Evolutionary conservation across 768 basidiomycete genomes (phyloP).

Genomic region (Psilocybe tampanensis): DNA sequence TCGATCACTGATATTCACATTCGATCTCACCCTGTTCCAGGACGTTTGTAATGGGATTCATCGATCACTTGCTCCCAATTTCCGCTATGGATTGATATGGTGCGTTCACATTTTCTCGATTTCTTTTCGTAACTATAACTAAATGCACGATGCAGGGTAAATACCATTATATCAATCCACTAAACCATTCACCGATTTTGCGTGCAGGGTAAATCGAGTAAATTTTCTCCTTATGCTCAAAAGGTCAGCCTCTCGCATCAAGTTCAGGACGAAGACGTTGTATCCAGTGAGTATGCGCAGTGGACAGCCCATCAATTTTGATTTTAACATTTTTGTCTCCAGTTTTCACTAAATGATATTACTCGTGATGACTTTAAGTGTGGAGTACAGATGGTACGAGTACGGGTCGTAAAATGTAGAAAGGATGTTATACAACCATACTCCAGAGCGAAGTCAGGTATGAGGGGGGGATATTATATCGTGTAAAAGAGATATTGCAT

Average conservation of each 20-base stretch:
- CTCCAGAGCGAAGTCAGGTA: constrained; percentile 10
- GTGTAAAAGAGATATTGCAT: constrained; percentile 6
- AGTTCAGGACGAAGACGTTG: constrained; percentile 87
- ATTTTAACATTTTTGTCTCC: constrained; percentile 13
- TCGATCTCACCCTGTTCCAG: constrained; percentile 34
- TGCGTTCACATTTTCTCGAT: too few relatives aligned
- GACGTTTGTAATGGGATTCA: constrained; percentile 93
- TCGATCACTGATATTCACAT: neutral
- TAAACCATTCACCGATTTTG: neutral
- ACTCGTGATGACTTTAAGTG: neutral
- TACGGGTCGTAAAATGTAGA: neutral
- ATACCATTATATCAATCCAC: neutral
- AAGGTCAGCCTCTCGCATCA: constrained; percentile 87
- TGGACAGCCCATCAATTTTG: constrained; percentile 26
- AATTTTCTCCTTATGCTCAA: constrained; percentile 92
- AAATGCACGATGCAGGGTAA: constrained; percentile 23
- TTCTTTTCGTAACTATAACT: neutral
- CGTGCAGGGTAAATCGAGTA: constrained; percentile 85
- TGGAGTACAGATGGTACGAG: neutral
- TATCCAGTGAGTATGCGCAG: constrained; percentile 66
- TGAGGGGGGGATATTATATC: constrained; percentile 17
- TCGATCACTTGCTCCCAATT: constrained; percentile 85
- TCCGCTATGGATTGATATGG: constrained; percentile 96
- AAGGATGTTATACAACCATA: constrained; percentile 15
- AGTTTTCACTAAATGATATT: constrained; percentile 34